These are phyloP conservation scores for Termitomyces sp. DNA, from an alignment of 768 basidiomycete species.

Conservation along the genomic window DNA sequence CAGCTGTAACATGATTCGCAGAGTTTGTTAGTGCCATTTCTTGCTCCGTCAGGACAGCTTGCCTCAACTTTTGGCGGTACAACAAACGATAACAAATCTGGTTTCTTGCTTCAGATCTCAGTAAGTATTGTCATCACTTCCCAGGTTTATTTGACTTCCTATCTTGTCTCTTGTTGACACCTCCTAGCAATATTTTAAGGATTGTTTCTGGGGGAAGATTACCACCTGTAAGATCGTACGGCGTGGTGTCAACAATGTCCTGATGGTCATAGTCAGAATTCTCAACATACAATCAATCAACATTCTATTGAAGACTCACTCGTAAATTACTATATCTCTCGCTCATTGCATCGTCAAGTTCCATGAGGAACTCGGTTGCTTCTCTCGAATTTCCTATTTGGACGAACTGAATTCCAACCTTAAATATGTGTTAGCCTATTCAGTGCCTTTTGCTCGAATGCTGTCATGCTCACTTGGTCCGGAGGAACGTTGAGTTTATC, in stretches of 20 bases:
- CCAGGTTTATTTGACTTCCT: background rate
- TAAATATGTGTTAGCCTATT: background rate
- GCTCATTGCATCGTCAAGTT: constrained; percentile 59
- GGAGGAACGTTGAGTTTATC: constrained; percentile 52
- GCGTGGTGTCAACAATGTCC: constrained; percentile 75
- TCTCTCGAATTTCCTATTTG: constrained; percentile 55
- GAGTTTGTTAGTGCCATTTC: background rate
- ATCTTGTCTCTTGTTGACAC: constrained; percentile 51
- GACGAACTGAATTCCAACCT: constrained; percentile 72
- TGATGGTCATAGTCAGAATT: constrained; percentile 18
- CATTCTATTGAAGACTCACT: constrained; percentile 27
- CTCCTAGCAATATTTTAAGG: constrained; percentile 65
- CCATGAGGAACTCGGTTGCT: constrained; percentile 42
- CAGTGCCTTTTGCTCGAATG: background rate
- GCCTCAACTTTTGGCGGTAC: no score
- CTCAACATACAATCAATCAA: background rate
- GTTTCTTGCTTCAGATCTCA: background rate
- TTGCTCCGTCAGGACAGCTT: background rate
- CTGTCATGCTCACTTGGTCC: constrained; percentile 39
- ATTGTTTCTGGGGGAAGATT: constrained; percentile 46
- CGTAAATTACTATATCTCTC: constrained; percentile 37
- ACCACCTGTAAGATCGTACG: constrained; percentile 34
- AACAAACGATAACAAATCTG: no score
- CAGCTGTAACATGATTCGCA: background rate
- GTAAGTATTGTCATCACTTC: background rate